Conservation (phyloP, 345 rosid species). For the Arabis alpina region DNA sequence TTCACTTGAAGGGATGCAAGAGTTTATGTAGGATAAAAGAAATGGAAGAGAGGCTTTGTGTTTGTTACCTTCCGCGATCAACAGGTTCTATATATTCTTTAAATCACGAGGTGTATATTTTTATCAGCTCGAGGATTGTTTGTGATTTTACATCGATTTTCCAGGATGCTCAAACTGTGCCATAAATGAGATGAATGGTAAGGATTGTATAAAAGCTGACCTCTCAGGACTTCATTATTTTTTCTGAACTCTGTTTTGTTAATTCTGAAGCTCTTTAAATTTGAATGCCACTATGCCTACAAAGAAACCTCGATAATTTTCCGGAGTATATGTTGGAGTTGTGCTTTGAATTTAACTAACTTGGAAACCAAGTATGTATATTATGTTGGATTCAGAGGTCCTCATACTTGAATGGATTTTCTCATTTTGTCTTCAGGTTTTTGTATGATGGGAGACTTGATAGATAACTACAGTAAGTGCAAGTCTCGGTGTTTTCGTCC, state of each 20-base stretch:
- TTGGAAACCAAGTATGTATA: too few species aligned
- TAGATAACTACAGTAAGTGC: too few species aligned
- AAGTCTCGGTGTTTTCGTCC: too few species aligned
- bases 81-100: slow-evolving; percentile 55
- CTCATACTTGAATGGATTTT: too few species aligned
- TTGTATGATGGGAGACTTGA: too few species aligned
- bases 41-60: slow-evolving; percentile 99
- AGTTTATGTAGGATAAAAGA: slow-evolving; percentile 99
- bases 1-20: slow-evolving; percentile 70
- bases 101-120: background rate
- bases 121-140: background rate
- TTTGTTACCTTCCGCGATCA: slow-evolving; percentile 96
- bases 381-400: too few species aligned
- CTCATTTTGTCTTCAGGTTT: too few species aligned
- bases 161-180: slow-evolving; percentile 99
- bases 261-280: slow-evolving; percentile 6
- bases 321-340: too few species aligned
- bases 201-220: slow-evolving; percentile 33
- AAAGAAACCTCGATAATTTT: background rate
- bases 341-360: too few species aligned
- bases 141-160: slow-evolving; percentile 18
- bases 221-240: background rate
- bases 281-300: background rate
- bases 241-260: slow-evolving; percentile 9
- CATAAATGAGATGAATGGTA: slow-evolving; percentile 92